Conservation (phyloP, 2,329 filamentous ascomycete genomes). For the Graphiopsis chlorocephala region DNA sequence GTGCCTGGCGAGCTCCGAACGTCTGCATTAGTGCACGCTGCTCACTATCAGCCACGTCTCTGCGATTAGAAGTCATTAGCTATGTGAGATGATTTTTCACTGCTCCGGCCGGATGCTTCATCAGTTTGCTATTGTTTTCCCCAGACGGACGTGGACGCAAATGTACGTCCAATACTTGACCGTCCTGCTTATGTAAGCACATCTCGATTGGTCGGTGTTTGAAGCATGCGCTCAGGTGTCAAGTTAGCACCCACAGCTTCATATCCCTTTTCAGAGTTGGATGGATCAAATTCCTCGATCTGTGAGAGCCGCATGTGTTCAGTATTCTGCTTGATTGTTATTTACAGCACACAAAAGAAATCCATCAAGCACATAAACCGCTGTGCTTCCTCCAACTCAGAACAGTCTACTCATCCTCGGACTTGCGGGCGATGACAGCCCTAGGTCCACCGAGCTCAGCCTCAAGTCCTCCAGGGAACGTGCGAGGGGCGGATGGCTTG, state of each 20-base stretch:
- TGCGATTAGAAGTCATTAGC: neutral
- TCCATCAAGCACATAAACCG: neutral
- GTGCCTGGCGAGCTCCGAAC: neutral
- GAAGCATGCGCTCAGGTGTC: neutral
- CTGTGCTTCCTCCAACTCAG: neutral
- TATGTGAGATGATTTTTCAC: neutral
- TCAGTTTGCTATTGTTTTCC: neutral
- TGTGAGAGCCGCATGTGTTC: neutral
- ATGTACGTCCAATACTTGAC: neutral
- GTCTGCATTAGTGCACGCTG: neutral
- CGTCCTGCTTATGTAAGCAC: neutral
- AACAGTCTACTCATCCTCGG: slow-evolving; percentile 20
- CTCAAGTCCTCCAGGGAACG: slow-evolving; percentile 48
- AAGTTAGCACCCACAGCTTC: neutral
- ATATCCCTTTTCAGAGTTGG: neutral
- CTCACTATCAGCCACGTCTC: neutral
- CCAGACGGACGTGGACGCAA: neutral
- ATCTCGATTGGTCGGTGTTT: neutral
- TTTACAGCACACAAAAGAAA: slow-evolving; percentile 16
- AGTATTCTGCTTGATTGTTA: slow-evolving; percentile 12
- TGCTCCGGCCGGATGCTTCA: neutral
- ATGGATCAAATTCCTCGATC: neutral
- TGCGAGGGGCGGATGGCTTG: slow-evolving; percentile 44
- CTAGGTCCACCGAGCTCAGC: slow-evolving; percentile 47
- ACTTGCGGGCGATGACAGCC: slow-evolving; percentile 34